Evolutionary conservation across 2,329 filamentous ascomycete genomes (phyloP).

Genomic region (Stromatinia cepivora): DNA sequence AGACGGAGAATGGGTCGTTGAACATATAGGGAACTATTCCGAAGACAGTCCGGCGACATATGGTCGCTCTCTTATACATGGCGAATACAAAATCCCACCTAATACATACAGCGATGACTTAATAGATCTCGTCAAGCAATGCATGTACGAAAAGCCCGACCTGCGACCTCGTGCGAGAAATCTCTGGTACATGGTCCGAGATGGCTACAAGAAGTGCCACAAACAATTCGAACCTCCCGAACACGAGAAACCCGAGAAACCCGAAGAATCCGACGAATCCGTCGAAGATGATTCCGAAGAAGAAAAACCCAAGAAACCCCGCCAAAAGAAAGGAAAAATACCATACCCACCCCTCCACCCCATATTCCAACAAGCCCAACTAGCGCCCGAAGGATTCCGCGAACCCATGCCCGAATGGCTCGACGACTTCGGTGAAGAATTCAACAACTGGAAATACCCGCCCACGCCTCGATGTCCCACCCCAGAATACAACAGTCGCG

Average conservation of each 20-base stretch:
- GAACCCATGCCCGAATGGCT: neutral
- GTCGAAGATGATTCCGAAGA: no score
- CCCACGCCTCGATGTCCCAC: neutral
- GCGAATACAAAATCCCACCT: neutral
- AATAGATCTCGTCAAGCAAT: neutral
- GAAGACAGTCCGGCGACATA: accelerated
- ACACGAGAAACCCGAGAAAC: neutral
- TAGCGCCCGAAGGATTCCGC: no score
- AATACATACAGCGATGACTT: neutral
- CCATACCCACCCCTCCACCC: neutral
- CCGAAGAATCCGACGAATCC: no score
- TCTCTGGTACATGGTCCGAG: neutral
- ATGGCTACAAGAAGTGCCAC: neutral
- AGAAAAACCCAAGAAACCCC: no score
- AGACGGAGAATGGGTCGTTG: neutral
- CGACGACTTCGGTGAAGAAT: neutral
- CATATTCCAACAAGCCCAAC: neutral
- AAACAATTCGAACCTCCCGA: neutral
- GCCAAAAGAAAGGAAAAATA: no score
- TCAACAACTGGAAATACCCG: accelerated
- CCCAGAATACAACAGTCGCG: accelerated
- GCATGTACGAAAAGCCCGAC: neutral
- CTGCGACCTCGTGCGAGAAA: no score
- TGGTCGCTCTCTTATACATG: neutral
- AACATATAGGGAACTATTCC: neutral